A percentile compares a stretch with the other conserved stretches of the same genome.
Conservation (phyloP, 1,139 yeast species). For the Sugiyamaella neomexicana region DNA sequence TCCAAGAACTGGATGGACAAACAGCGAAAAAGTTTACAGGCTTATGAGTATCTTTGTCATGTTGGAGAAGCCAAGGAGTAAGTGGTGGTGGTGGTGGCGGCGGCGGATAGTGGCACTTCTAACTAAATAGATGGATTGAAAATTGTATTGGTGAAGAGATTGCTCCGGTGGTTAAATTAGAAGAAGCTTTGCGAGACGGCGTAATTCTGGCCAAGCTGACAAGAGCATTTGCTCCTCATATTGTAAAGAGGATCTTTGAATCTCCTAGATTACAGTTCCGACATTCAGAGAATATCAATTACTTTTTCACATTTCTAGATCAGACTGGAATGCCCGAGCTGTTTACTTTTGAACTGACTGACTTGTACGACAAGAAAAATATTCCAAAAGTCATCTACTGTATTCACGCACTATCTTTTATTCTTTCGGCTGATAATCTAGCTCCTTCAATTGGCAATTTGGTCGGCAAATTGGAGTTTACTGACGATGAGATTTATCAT, state of each 20-base stretch:
- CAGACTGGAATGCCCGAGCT: slow-evolving; percentile 76
- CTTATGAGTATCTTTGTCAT: slow-evolving; percentile 85
- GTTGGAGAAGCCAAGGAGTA: slow-evolving; percentile 74
- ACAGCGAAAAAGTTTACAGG: slow-evolving; percentile 48
- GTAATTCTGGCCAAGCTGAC: slow-evolving; percentile 80
- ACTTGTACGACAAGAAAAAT: slow-evolving; percentile 87
- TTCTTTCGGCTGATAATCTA: slow-evolving; percentile 53
- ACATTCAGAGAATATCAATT: slow-evolving; percentile 90
- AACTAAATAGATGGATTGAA: slow-evolving; percentile 57
- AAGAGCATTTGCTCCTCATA: slow-evolving; percentile 65
- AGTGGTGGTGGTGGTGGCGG: slow-evolving; percentile 21
- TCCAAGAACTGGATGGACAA: slow-evolving; percentile 46
- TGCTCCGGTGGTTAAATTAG: slow-evolving; percentile 55
- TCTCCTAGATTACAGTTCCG: slow-evolving; percentile 74
- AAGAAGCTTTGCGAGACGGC: slow-evolving; percentile 77
- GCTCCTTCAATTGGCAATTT: slow-evolving; percentile 66
- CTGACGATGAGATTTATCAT: slow-evolving; percentile 63
- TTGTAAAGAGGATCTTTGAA: slow-evolving; percentile 56
- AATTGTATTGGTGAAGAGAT: slow-evolving; percentile 52
- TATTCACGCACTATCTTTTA: slow-evolving; percentile 81
- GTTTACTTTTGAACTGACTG: slow-evolving; percentile 87
- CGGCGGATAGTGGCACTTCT: slow-evolving; percentile 22
- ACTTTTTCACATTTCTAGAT: slow-evolving; percentile 72
- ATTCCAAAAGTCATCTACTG: slow-evolving; percentile 94
- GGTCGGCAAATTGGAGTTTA: slow-evolving; percentile 62